Evolutionary conservation across 176 grass and related monocot genomes (phyloP), one percentile per base, ranked within the genome.

Genomic region (Raddia guianensis): DNA sequence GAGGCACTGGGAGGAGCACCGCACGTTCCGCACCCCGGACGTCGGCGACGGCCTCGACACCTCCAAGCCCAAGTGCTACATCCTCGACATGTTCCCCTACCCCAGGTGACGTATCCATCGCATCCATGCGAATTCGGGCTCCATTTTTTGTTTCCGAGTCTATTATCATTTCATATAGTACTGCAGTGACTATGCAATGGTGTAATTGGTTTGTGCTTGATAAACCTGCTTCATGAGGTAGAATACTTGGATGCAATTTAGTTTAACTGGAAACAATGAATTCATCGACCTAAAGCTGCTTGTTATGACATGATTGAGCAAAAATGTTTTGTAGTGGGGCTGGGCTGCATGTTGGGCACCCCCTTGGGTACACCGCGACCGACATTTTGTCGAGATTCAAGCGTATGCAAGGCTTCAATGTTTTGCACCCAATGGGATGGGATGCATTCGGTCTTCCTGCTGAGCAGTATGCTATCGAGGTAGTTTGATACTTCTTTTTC

Each of bases 391-490:
- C 90, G 1, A 89, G 95, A 27, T 98, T 91, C 63, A 98, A 91
- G 74, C 90, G 95, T 33, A 98, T 98, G 95, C 75, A 93, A 77
- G 95, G 95, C 45, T 98, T 98, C 81, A 98, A 98, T 76, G 92
- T 98, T 56, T 81, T 98, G 81, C 95, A 98, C 74, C 95, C 95
- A 5, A 98, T 98, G 95, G 95, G 95, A 81, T 98, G 95, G 95
- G 95, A 95, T 18, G 95, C 95, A 20, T 98, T 98, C 35, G 95
- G 92, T 46, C 95, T 98, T 80, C 95, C 95, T 15, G 95, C 95
- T 35, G 92, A 98, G 79, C 95, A 98, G 70, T 98, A 98, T 37
- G 92, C 95, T 50, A 98, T 98, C 65, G 70, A 98, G 95, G 95
- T 98, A 47, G 55, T 61, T 77, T 47, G 3, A 56, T 5, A 18